These are phyloP conservation scores for Aspergillus pseudotamarii DNA, from an alignment of 2,329 filamentous ascomycete species.

Conservation along the genomic window DNA sequence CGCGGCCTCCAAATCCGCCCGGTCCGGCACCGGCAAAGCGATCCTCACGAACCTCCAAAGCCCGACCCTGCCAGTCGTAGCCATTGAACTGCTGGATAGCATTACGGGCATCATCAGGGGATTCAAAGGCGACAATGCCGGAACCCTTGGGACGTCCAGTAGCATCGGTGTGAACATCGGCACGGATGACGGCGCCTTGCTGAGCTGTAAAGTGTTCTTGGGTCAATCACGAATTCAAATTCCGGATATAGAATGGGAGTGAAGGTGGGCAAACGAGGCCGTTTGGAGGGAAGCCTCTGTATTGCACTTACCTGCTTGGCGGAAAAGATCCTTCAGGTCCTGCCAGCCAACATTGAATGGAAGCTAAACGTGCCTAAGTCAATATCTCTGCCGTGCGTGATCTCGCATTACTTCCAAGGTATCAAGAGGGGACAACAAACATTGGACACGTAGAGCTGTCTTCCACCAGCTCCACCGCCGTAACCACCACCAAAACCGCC, in stretches of 20 bases:
- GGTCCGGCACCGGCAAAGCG: constrained; percentile 73
- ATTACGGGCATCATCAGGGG: constrained; percentile 88
- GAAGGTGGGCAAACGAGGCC: constrained; percentile 8
- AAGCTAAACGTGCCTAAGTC: constrained; percentile 63
- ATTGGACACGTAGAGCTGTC: constrained; percentile 97
- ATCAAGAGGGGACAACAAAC: constrained; percentile 65
- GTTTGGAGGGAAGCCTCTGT: constrained; percentile 9
- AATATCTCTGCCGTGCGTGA: constrained; percentile 32
- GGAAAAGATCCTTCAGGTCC: constrained; percentile 97
- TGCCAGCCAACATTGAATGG: constrained; percentile 98
- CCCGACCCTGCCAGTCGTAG: constrained; percentile 95
- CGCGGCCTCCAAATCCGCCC: constrained; percentile 45
- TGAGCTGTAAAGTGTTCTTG: constrained; percentile 39
- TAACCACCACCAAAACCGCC: constrained; percentile 56
- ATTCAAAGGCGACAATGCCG: constrained; percentile 95
- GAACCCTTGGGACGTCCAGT: constrained; percentile 95
- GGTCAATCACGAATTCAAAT: constrained; percentile 31
- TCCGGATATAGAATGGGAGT: constrained; percentile 6
- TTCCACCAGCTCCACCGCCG: constrained; percentile 59
- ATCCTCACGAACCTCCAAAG: constrained; percentile 93
- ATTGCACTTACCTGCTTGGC: constrained; percentile 81
- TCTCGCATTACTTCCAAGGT: constrained; percentile 17
- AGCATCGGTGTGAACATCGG: constrained; percentile 89
- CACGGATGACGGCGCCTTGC: constrained; percentile 81
- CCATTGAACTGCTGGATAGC: constrained; percentile 98